phyloP scores from a whole-genome alignment of 768 basidiomycete genomes.

The Mycena belliarum region DNA sequence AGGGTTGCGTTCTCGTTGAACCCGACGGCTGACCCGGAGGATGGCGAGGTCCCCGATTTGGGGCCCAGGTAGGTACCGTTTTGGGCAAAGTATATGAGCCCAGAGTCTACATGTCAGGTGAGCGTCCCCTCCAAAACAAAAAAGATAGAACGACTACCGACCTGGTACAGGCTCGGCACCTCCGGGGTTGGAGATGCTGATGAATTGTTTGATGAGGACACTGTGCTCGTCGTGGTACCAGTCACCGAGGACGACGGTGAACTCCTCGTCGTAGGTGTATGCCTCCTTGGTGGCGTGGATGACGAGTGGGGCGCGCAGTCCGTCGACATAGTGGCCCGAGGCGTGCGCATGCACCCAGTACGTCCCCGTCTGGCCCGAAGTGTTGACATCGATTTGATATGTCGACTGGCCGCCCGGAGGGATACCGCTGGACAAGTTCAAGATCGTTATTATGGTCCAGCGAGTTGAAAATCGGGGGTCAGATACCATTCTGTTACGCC shows the following conservation, averaged over 20 bases:
- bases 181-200: constrained; percentile 73
- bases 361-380: constrained; percentile 74
- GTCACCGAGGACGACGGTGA: constrained; percentile 81
- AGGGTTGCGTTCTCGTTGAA: constrained; percentile 89
- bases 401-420: constrained; percentile 70
- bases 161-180: constrained; percentile 91
- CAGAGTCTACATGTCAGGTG: constrained; percentile 54
- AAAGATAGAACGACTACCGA: constrained; percentile 27
- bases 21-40: constrained; percentile 61
- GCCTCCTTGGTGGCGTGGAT: constrained; percentile 69
- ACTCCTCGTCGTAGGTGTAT: constrained; percentile 87
- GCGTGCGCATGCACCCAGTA: constrained; percentile 82
- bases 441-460: neutral
- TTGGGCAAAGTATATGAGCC: constrained; percentile 81
- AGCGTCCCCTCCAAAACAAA: no score
- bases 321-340: constrained; percentile 72
- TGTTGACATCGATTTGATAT: constrained; percentile 72
- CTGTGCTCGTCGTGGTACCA: constrained; percentile 89
- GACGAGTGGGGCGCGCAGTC: constrained; percentile 81
- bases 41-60: constrained; percentile 48
- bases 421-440: constrained; percentile 59
- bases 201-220: constrained; percentile 62
- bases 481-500: constrained; percentile 80
- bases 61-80: constrained; percentile 70
- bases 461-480: neutral